Evolutionary conservation across 2,329 filamentous ascomycete genomes (phyloP).

Genomic region (Lasiodiplodia theobromae): DNA sequence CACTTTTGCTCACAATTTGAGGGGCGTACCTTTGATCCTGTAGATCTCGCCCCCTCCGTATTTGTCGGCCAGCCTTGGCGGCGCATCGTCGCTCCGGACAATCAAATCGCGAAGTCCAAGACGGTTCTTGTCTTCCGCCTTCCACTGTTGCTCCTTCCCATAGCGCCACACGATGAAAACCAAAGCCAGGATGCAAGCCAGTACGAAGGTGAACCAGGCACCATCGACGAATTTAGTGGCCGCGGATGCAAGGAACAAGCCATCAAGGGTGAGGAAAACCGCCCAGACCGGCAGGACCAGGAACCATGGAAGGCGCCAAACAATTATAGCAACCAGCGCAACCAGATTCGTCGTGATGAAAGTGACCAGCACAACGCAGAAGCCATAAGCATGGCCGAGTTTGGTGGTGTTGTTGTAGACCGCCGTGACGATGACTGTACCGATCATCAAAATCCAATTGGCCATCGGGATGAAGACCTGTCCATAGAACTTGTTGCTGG

Average conservation of each 20-base stretch:
- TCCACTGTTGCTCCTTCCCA: constrained; percentile 80
- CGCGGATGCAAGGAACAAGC: constrained; percentile 72
- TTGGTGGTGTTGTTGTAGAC: constrained; percentile 68
- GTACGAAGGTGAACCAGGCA: constrained; percentile 77
- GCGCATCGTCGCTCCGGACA: constrained; percentile 48
- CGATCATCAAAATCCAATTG: constrained; percentile 80
- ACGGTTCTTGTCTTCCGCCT: constrained; percentile 69
- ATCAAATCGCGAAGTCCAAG: constrained; percentile 56
- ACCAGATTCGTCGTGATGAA: constrained; percentile 81
- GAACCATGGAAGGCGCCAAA: constrained; percentile 70
- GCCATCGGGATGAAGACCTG: constrained; percentile 79
- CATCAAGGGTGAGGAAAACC: constrained; percentile 71
- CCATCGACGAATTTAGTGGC: constrained; percentile 77
- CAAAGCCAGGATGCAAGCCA: constrained; percentile 67
- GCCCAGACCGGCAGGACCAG: constrained; percentile 70
- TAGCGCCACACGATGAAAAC: constrained; percentile 80
- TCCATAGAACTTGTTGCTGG: constrained; percentile 72
- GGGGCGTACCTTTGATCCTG: constrained; percentile 39
- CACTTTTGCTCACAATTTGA: not conserved
- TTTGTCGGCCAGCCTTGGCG: constrained; percentile 46
- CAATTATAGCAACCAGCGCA: constrained; percentile 72
- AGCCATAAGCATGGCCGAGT: constrained; percentile 48
- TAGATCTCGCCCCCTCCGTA: constrained; percentile 52
- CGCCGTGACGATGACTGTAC: constrained; percentile 75
- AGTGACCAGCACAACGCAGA: constrained; percentile 81